Conservation (phyloP, 2,329 filamentous ascomycete genomes). For the Pseudogymnoascus sp. region DNA sequence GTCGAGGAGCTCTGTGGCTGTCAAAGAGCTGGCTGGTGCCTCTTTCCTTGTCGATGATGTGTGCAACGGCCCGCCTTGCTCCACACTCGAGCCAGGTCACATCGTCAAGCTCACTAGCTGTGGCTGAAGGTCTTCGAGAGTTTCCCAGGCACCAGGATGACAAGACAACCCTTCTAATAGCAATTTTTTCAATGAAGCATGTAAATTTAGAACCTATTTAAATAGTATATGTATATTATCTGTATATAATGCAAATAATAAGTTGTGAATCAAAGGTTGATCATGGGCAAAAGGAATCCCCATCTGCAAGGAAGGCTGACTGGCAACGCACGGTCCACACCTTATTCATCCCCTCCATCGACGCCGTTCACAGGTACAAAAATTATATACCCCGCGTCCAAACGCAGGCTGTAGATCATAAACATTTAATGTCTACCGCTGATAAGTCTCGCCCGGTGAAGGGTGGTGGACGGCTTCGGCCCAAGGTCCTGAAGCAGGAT, state of each 20-base stretch:
- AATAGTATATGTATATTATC: background rate
- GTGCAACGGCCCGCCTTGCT: conserved; percentile 1
- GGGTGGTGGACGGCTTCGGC: conserved; percentile 12
- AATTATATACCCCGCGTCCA: background rate
- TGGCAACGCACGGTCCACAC: conserved; percentile 5
- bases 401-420: background rate
- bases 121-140: background rate
- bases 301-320: background rate
- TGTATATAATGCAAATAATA: background rate
- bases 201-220: background rate
- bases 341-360: background rate
- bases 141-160: background rate
- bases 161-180: background rate
- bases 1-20: conserved; percentile 4
- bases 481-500: conserved; percentile 33
- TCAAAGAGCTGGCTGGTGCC: conserved; percentile 7
- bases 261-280: background rate
- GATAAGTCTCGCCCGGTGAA: background rate
- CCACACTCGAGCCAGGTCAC: background rate
- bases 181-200: background rate
- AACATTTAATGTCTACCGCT: background rate
- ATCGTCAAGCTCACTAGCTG: background rate
- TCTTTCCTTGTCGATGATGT: conserved; percentile 9
- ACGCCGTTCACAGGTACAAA: background rate
- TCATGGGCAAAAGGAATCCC: background rate